phyloP scores from a whole-genome alignment of 2,329 filamentous ascomycete species.

The Aotearoamyces nothofagi region DNA sequence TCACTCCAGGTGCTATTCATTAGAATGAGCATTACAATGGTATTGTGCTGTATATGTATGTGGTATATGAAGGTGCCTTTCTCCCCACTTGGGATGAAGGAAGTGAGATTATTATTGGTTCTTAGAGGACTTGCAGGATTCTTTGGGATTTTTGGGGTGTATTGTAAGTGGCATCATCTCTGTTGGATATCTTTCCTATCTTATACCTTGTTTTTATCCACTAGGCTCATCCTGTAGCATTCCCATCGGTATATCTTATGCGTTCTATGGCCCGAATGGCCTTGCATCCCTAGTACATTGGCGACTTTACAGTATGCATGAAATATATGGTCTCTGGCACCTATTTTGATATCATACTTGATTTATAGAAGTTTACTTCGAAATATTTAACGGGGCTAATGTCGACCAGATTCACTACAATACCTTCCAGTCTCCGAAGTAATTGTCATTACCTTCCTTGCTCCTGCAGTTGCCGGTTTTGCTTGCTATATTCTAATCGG shows the following conservation, averaged over 20 bases:
- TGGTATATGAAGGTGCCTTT: constrained; percentile 50
- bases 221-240: no score
- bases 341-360: no score
- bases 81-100: constrained; percentile 53
- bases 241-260: no score
- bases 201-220: no score
- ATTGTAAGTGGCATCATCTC: constrained; percentile 15
- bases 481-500: constrained; percentile 59
- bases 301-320: no score
- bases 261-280: no score
- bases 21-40: constrained; percentile 59
- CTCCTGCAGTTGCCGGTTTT: constrained; percentile 66
- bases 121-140: constrained; percentile 55
- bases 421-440: constrained; percentile 79
- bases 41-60: constrained; percentile 59
- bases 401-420: constrained; percentile 50
- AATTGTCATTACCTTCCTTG: constrained; percentile 78
- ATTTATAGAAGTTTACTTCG: no score
- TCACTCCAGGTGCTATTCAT: constrained; percentile 75
- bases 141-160: constrained; percentile 60
- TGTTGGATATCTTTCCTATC: no score
- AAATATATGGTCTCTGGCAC: no score
- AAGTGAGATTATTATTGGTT: constrained; percentile 53
- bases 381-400: no score
- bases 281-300: no score